Conservation (phyloP, 2,329 filamentous ascomycete species). For the Hymenoscyphus linearis region DNA sequence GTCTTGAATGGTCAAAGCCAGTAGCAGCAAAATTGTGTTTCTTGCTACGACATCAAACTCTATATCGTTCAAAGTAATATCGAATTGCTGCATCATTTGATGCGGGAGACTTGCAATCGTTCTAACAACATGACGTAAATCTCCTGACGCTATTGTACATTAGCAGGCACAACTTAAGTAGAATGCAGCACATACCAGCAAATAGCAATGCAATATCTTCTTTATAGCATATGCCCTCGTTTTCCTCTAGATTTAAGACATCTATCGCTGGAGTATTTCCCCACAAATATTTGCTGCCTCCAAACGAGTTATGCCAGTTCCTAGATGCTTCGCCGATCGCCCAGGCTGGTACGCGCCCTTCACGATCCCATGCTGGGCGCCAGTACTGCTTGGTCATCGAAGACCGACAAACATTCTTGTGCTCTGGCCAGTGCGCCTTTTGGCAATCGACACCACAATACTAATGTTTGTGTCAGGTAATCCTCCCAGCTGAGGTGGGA, state of each 20-base stretch:
- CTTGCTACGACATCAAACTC: slow-evolving; percentile 20
- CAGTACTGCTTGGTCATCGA: slow-evolving; percentile 14
- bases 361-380: slow-evolving; percentile 13
- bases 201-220: slow-evolving; percentile 15
- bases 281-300: slow-evolving; percentile 17
- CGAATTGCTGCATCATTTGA: slow-evolving; percentile 3
- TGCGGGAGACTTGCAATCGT: slow-evolving; percentile 15
- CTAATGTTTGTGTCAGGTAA: slow-evolving; percentile 8
- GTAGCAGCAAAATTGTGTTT: slow-evolving; percentile 17
- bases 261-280: slow-evolving; percentile 19
- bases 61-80: slow-evolving; percentile 17
- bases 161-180: background rate
- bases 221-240: slow-evolving; percentile 15
- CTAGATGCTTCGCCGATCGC: background rate
- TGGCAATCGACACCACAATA: slow-evolving; percentile 15
- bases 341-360: slow-evolving; percentile 9
- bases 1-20: slow-evolving; percentile 11
- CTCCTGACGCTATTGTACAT: slow-evolving; percentile 16
- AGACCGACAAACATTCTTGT: slow-evolving; percentile 17
- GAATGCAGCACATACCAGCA: slow-evolving; percentile 12
- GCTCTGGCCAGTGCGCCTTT: slow-evolving; percentile 15
- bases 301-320: slow-evolving; percentile 3
- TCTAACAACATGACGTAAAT: slow-evolving; percentile 16
- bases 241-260: slow-evolving; percentile 13
- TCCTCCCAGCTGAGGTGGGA: background rate